Base-by-base conservation (phyloP, 371 early-diverging fungal species). In the Actinomucor elegans region DNA sequence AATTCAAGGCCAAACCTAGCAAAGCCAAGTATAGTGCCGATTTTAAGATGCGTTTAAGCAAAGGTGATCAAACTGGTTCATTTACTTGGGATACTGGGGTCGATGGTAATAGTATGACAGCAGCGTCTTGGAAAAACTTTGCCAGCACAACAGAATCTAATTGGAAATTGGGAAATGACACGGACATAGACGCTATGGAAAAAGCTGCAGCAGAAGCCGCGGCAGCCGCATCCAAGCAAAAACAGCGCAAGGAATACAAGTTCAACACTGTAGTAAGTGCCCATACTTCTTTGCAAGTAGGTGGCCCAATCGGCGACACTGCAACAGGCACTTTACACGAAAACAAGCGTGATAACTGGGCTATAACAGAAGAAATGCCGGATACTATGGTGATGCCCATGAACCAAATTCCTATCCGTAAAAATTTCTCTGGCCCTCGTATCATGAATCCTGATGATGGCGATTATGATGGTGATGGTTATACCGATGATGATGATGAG, bases 311-410 rank as follows among this genome's bases (percentile, higher is more conserved):
- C 29, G 41, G 51, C 1, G 31, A 37, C 21, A 40, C 36, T 36
- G 15, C 36, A 7, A 17, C 26, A 14, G 46, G 34, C 21, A 21
- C 8, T 14, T 26, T 41, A 29, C 11, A 41, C 5, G 11, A 33
- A 4, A 26, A 23, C 8, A 31, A 9, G n/a, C 21, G 4, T 14
- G 47, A 35, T 11, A 48, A 34, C 23, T 74, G 74, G 74, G 41
- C 53, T 9, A 33, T 24, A 1, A 7, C 57, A 34, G 56, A 61
- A 5, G 68, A 57, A 11, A 37, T 52, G 11, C 71, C 71, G 4
- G 66, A 59, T 14, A 48, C 57, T 0, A 74, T 74, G 74, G 33
- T 36, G 15, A 70, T 70, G 61, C 63, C 53, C n/a, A 31, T 74
- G 51, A 58, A 57, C 14, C 50, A 53, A 18, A 33, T 58, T 2